Conservation (phyloP, 495 filamentous ascomycete genomes). For the Xylaria bambusicola region DNA sequence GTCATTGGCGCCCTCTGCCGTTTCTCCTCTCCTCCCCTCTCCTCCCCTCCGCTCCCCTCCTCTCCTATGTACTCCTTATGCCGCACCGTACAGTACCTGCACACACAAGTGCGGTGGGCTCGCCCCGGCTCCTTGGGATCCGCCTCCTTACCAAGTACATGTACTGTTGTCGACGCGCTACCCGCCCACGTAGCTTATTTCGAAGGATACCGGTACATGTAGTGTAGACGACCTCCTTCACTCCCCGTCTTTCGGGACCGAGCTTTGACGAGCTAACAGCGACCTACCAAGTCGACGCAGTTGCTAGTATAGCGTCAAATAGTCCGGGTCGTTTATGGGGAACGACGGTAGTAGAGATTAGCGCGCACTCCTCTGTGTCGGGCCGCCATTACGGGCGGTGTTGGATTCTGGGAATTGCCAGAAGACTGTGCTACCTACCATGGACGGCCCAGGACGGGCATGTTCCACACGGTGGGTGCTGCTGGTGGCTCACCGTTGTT, state of each 20-base stretch:
- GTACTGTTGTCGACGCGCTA: no score
- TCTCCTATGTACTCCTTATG: neutral
- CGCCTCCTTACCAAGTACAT: neutral
- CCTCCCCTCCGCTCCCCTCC: neutral
- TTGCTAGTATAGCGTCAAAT: constrained; percentile 1
- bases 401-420: no score
- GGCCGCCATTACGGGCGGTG: neutral
- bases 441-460: no score
- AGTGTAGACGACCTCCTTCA: no score
- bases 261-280: constrained; percentile 1
- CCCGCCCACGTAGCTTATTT: no score
- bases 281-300: neutral
- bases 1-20: no score
- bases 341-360: no score
- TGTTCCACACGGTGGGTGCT: neutral
- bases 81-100: neutral
- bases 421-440: no score
- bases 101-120: neutral
- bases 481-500: constrained; percentile 11
- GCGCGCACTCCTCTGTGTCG: constrained; percentile 1
- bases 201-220: no score
- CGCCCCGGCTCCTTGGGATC: constrained; percentile 13
- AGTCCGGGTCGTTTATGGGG: constrained; percentile 4
- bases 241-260: constrained; percentile 10
- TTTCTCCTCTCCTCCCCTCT: neutral